Evolutionary conservation across 2,329 filamentous ascomycete species (phyloP), one percentile per base, ranked within the genome.

Genomic region (Colletotrichum lindemuthianum): DNA sequence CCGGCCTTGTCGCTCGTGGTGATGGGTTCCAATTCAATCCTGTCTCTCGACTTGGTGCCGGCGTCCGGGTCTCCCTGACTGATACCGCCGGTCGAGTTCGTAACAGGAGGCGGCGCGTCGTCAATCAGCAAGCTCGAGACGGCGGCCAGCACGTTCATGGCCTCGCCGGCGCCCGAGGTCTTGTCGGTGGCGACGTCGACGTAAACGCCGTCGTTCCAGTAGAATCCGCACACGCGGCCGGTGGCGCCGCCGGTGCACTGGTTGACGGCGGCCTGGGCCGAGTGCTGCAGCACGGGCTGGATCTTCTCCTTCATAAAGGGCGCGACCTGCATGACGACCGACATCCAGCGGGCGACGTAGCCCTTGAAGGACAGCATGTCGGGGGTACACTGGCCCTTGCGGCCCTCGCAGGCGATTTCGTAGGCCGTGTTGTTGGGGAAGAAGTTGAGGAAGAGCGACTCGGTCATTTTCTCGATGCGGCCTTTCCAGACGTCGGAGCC

Each of bases 291-390:
- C 37, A 86, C 82, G 1, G 87, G 83, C 60, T 85, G 76, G 68
- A 93, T 88, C 13, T 72, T 77, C 1, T 82, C 76, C 44, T 76
- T 76, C 1, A 85, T 88, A 49, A 82, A 83, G 0, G 90, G 90
- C 0, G 87, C 88, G n/a, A 92, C 60, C 68, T 89, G 82, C 2
- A 86, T 84, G 1, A 85, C 82, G 24, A 84, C 81, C 4, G 86
- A 81, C 69, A 92, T 79, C 87, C 89, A 91, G 44, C 88, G 84
- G 69, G 88, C 83, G 15, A 92, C 79, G 63, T 89, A 88, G 43
- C 89, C 90, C 76, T 92, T 92, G 84, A 90, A 93, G 2, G 87
- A 86, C 65, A 86, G 76, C 81, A 93, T 91, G 70, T 95, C 92
- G 51, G 85, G 82, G 63, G 89, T 89, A 79, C 92, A 95, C 16